phyloP scores from a whole-genome alignment of 1,284 basidiomycete species.

The Acaromyces ingoldii region DNA sequence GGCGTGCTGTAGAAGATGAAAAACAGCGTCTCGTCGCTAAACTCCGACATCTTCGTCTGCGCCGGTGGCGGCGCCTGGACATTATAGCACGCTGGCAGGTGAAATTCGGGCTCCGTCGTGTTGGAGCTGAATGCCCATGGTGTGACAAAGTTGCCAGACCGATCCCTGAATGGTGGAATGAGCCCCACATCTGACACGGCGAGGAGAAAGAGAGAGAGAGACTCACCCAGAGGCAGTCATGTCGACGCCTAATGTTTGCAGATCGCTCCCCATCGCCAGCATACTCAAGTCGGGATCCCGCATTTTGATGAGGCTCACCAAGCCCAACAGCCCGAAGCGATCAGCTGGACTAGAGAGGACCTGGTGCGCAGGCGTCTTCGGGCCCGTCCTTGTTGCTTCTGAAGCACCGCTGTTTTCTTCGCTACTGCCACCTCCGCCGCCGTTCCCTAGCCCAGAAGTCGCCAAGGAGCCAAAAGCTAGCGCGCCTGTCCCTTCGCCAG shows the following conservation, averaged over 20 bases:
- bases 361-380: conserved; percentile 80
- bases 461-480: no score
- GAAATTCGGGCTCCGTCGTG: conserved; percentile 70
- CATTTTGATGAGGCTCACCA: conserved; percentile 86
- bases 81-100: conserved; percentile 86
- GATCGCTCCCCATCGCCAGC: conserved; percentile 82
- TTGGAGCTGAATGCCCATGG: conserved; percentile 96
- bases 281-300: conserved; percentile 80
- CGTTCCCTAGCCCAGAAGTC: no score
- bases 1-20: conserved; percentile 98
- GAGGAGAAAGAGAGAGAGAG: no score
- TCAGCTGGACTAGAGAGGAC: conserved; percentile 89
- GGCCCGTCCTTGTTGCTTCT: no score
- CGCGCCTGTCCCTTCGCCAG: no score
- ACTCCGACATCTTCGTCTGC: conserved; percentile 76
- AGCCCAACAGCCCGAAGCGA: conserved; percentile 83
- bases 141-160: conserved; percentile 91
- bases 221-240: conserved; percentile 76
- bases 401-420: no score
- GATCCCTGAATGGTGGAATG: no score
- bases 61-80: conserved; percentile 86
- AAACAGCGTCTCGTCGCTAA: conserved; percentile 95
- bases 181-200: no score
- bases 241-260: conserved; percentile 88
- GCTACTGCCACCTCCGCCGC: background rate